A percentile compares a stretch with the other conserved stretches of the same genome.
Conservation (phyloP, 1,284 basidiomycete species). For the Meira nashicola region DNA sequence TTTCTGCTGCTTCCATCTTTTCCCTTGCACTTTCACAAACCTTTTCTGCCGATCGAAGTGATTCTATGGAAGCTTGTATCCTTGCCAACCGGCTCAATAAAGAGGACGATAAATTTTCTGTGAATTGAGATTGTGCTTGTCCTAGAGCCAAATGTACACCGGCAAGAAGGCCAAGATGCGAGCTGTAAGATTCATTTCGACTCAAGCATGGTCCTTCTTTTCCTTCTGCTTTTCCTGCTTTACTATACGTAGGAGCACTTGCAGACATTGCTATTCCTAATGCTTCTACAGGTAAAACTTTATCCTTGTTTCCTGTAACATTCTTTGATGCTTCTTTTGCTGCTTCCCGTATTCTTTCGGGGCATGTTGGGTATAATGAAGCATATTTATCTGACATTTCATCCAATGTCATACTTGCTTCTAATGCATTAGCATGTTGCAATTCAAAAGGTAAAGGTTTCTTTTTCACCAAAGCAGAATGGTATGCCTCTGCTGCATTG, state of each 20-base stretch:
- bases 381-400: background rate
- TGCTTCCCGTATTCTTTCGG: background rate
- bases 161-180: constrained; percentile 1
- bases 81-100: background rate
- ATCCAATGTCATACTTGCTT: constrained; percentile 8
- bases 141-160: constrained; percentile 1
- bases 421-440: background rate
- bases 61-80: constrained; percentile 3
- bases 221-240: background rate
- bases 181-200: constrained; percentile 2
- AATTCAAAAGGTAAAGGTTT: constrained; percentile 6
- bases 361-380: background rate
- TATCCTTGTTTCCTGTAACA: constrained; percentile 1
- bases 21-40: constrained; percentile 4
- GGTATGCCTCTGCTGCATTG: constrained; percentile 9
- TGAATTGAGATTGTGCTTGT: constrained; percentile 1
- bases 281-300: constrained; percentile 6
- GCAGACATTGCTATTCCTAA: constrained; percentile 4
- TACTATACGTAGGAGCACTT: background rate
- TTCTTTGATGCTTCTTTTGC: background rate
- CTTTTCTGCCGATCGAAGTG: background rate
- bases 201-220: background rate
- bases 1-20: constrained; percentile 9
- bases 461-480: constrained; percentile 1
- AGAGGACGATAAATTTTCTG: background rate